Percentiles rank a stretch among this genome's conserved stretches.
phyloP scores from a whole-genome alignment of 768 basidiomycete genomes.

The Lyophyllum semitale region DNA sequence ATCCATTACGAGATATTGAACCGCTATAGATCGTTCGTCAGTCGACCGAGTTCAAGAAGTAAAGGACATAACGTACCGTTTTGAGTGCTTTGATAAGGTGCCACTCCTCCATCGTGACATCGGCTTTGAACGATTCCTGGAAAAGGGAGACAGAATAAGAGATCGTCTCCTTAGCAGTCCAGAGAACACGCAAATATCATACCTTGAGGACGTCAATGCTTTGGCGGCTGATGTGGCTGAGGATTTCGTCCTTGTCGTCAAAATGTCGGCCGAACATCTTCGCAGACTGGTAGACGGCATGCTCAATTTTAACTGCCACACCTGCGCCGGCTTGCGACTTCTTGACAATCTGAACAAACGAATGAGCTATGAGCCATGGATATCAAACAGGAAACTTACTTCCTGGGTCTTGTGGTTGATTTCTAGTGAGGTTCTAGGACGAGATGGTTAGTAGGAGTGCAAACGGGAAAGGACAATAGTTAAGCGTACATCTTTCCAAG shows the following conservation, averaged over 20 bases:
- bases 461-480: neutral
- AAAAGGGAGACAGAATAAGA: conserved; percentile 6
- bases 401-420: conserved; percentile 94
- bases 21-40: conserved; percentile 19
- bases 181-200: conserved; percentile 11
- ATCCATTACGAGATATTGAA: conserved; percentile 29
- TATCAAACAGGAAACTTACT: conserved; percentile 38
- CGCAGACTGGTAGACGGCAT: conserved; percentile 92
- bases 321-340: conserved; percentile 94
- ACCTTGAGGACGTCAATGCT: conserved; percentile 97
- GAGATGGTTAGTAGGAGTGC: conserved; percentile 1
- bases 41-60: neutral
- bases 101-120: conserved; percentile 93
- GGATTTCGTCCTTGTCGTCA: conserved; percentile 91
- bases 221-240: conserved; percentile 87
- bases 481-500: conserved; percentile 88
- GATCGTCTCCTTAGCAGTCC: neutral
- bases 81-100: conserved; percentile 87
- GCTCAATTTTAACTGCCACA: conserved; percentile 98
- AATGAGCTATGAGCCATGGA: neutral
- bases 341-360: conserved; percentile 72
- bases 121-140: conserved; percentile 83
- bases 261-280: conserved; percentile 97
- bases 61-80: conserved; percentile 47
- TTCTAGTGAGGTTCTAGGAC: conserved; percentile 84